Conservation (phyloP, 805 yeast genomes). For the Wickerhamomyces bisporus region DNA sequence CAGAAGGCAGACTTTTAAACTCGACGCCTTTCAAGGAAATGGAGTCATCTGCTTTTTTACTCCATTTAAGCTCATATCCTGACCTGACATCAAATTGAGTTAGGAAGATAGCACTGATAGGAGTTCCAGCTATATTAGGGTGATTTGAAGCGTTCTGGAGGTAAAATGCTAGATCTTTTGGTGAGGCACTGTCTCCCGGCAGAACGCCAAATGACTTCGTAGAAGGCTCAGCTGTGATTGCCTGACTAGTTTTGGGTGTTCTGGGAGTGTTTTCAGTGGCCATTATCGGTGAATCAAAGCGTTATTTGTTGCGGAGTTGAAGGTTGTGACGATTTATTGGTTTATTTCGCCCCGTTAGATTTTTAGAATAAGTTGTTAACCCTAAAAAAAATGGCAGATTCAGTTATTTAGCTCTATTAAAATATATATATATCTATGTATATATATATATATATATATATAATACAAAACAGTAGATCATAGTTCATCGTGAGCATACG, state of each 20-base stretch:
- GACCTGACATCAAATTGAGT: slow-evolving; percentile 47
- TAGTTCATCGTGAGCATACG: slow-evolving; percentile 11
- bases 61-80: slow-evolving; percentile 47
- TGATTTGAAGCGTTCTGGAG: slow-evolving; percentile 6
- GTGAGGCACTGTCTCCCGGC: slow-evolving; percentile 1
- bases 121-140: slow-evolving; percentile 13
- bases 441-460: no score
- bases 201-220: background rate
- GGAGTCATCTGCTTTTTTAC: slow-evolving; percentile 23
- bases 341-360: no score
- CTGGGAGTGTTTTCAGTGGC: no score
- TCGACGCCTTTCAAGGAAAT: slow-evolving; percentile 43
- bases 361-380: no score
- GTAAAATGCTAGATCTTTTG: slow-evolving; percentile 4
- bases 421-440: no score
- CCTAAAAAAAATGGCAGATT: no score
- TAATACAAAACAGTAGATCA: no score
- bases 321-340: no score
- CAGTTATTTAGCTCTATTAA: no score
- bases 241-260: background rate
- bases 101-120: slow-evolving; percentile 39
- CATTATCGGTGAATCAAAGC: no score
- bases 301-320: no score
- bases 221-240: background rate
- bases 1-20: slow-evolving; percentile 64